Evolutionary conservation across 495 filamentous ascomycete genomes (phyloP), one percentile per base, ranked within the genome.

Genomic region (Pyrenopolyporus hunteri): DNA sequence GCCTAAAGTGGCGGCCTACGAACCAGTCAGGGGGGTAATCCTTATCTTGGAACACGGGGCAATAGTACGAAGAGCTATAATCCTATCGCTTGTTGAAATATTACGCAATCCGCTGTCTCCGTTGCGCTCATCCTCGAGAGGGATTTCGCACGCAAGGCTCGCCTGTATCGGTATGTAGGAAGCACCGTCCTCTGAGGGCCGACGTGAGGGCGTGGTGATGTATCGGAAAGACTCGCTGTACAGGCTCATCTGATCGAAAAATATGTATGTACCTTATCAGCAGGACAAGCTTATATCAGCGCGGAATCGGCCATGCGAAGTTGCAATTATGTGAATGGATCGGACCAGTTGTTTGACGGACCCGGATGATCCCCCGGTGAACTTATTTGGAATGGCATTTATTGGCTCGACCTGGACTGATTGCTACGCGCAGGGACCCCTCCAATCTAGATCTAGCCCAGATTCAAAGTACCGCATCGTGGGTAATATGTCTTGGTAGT

Each of bases 361-460:
- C 37, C 23, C 19, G 37, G 37, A 23, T 20, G 19, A 42, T 42
- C 37, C 37, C 19, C 37, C 9, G 32, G 23, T 42, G 23, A 1
- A 13, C 17, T n/a, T 23, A 42, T 23, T 42, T 42, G 37, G n/a
- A 42, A 42, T 1, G 37, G 23, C 20, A 9, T 8, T n/a, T 23
- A 42, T 42, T 42, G 37, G 37, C 16, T 42, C 17, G 37, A 42
- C 23, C 3, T 11, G 20, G 11, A 23, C 37, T 20, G 37, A 17
- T 42, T 42, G 37, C 37, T 42, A 42, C 37, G 23, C 37, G 37
- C 37, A 42, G 37, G 37, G 37, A 16, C 11, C 37, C 20, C 17
- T 42, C 37, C 19, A 42, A 42, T 42, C 37, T 42, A 20, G 17
- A 42, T 42, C 37, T 42, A 20, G 37, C 37, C 37, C 23, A 42